Base-by-base conservation (phyloP, 2,329 filamentous ascomycete species). In the Penicillium sclerotiorum region DNA sequence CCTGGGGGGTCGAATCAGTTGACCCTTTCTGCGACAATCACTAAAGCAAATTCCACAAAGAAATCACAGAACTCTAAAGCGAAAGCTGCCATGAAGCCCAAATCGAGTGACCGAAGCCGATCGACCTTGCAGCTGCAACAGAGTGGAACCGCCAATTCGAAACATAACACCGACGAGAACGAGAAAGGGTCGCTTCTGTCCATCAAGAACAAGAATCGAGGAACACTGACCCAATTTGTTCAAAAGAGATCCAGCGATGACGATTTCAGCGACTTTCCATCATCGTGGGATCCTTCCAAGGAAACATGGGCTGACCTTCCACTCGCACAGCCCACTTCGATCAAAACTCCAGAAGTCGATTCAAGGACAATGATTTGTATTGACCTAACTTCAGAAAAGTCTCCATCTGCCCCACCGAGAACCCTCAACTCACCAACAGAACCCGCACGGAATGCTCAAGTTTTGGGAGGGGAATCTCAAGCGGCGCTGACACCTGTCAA, bases 231-330 rank as follows among this genome's bases (percentile, higher is more conserved):
- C n/a, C n/a, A n/a, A n/a, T n/a, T n/a, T n/a, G n/a, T n/a, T n/a
- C n/a, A n/a, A n/a, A n/a, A n/a, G n/a, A n/a, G n/a, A n/a, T 68
- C 64, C 5, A 72, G 69, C 40, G 70, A 63, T 39, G 64, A 63
- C 27, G 58, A 50, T 32, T 58, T 72, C 32, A 66, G 67, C 8
- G 68, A 74, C 45, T 56, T 77, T 21, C 72, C 72, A 21, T 71
- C 71, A 6, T 65, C 69, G 21, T 68, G 68, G 20, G 44, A 51
- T 11, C 28, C 73, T 13, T 50, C 60, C 8, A 52, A 46, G 2
- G 41, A 8, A 5, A 9, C 2, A 11, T 8, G n/a, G n/a, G n/a
- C 39, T 3, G 17, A 15, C 4, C 2, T 43, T 8, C 20, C 9
- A 18, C 18, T 43, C 5, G 17, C 9, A 18, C 18, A 21, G 8